A percentile compares a stretch with the other conserved stretches of the same genome.
These are phyloP conservation scores for barley (Hordeum vulgare) DNA, from an alignment of 176 grass and related monocot species.

Conservation along the genomic window DNA sequence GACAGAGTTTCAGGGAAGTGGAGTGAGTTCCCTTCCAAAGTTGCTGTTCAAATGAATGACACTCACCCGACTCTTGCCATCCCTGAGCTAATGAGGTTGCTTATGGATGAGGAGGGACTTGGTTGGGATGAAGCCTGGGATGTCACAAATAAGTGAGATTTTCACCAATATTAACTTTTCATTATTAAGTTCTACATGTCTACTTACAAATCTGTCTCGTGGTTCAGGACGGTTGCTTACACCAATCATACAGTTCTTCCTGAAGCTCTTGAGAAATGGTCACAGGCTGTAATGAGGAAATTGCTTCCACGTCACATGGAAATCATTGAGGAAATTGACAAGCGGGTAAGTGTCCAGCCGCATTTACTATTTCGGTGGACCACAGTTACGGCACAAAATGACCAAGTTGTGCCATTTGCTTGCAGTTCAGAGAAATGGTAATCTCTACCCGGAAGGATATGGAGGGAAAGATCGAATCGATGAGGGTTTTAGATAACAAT, in stretches of 20 bases:
- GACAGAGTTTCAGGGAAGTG: slow-evolving; percentile 54
- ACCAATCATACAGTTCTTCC: slow-evolving; percentile 85
- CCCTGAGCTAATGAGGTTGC: slow-evolving; percentile 64
- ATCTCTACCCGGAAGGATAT: slow-evolving; percentile 51
- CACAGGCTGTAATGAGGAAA: slow-evolving; percentile 57
- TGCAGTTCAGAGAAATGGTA: slow-evolving; percentile 85
- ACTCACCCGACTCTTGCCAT: slow-evolving; percentile 78
- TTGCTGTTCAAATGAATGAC: slow-evolving; percentile 88
- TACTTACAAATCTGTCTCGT: background rate
- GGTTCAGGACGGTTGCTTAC: slow-evolving; percentile 58
- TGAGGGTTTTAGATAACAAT: slow-evolving; percentile 64
- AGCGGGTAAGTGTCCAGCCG: slow-evolving; percentile 32
- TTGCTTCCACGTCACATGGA: slow-evolving; percentile 86
- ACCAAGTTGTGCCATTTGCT: slow-evolving; percentile 30
- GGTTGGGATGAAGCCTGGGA: slow-evolving; percentile 75
- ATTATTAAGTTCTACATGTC: background rate
- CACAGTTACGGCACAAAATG: slow-evolving; percentile 21
- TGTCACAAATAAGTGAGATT: slow-evolving; percentile 52
- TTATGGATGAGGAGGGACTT: slow-evolving; percentile 71
- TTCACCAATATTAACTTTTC: background rate
- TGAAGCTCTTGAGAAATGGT: slow-evolving; percentile 86
- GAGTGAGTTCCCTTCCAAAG: slow-evolving; percentile 71
- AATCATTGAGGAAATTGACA: slow-evolving; percentile 82
- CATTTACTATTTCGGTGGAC: slow-evolving; percentile 4
- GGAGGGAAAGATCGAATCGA: slow-evolving; percentile 56